Percentiles rank a stretch among this genome's conserved stretches.
phyloP scores from a whole-genome alignment of 202 grass and related monocot genomes.

The Bolboschoenoplectus hybrid region DNA sequence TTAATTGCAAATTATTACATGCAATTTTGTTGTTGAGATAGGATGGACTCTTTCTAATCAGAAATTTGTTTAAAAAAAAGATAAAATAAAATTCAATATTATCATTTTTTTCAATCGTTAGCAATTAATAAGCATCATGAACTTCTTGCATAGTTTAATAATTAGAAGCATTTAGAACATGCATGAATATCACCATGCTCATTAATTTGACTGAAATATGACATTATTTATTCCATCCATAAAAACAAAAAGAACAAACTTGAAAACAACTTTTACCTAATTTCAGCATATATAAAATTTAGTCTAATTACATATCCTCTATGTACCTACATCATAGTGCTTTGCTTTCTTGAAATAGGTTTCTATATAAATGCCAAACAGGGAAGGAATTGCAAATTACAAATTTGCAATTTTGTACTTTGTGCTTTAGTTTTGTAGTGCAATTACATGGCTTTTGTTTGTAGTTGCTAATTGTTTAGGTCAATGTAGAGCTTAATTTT shows the following conservation, averaged over 20 bases:
- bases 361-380: not conserved
- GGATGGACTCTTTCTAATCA: not conserved
- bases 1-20: not conserved
- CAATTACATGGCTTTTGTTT: not conserved
- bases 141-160: not conserved
- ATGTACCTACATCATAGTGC: not conserved
- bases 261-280: constrained; percentile 1
- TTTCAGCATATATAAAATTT: not conserved
- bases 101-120: not conserved
- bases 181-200: not conserved
- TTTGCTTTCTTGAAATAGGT: not conserved
- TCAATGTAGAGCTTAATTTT: constrained; percentile 9
- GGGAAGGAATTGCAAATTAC: not conserved
- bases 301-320: not conserved
- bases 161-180: not conserved
- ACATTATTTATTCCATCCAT: too few relatives aligned
- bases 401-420: not conserved
- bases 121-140: not conserved
- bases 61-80: not conserved
- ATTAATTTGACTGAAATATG: too few relatives aligned
- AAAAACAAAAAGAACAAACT: not conserved
- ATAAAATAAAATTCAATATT: not conserved
- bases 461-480: not conserved
- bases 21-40: not conserved
- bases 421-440: not conserved